Conservation (phyloP, 345 rosid genomes). For the Passiflora organensis region DNA sequence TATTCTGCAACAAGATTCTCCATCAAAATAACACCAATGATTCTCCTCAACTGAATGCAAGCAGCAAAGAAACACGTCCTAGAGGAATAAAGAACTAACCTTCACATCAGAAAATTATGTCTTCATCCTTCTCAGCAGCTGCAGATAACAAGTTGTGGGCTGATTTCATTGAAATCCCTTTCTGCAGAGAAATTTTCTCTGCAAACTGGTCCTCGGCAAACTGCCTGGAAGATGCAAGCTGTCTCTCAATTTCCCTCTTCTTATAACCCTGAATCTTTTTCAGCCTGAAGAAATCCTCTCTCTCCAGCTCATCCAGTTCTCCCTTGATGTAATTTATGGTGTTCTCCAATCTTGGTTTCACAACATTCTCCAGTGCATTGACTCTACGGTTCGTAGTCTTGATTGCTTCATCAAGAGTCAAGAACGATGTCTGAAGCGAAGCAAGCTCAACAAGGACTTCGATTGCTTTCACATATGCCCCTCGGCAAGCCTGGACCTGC, state of each 20-base stretch:
- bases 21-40: slow-evolving; percentile 8
- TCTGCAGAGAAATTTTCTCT: slow-evolving; percentile 63
- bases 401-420: slow-evolving; percentile 91
- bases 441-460: slow-evolving; percentile 94
- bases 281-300: slow-evolving; percentile 87
- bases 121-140: slow-evolving; percentile 66
- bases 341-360: slow-evolving; percentile 82
- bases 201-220: slow-evolving; percentile 69
- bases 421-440: slow-evolving; percentile 86
- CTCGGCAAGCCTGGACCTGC: slow-evolving; percentile 84
- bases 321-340: slow-evolving; percentile 79
- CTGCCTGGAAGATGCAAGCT: slow-evolving; percentile 38
- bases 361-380: slow-evolving; percentile 86
- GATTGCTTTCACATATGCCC: slow-evolving; percentile 78
- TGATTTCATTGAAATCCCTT: slow-evolving; percentile 55
- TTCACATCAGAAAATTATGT: slow-evolving; percentile 63
- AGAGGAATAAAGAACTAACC: slow-evolving; percentile 12
- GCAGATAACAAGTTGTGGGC: slow-evolving; percentile 58
- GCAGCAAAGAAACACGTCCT: slow-evolving; percentile 17
- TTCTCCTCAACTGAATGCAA: slow-evolving; percentile 6
- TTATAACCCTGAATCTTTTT: slow-evolving; percentile 87
- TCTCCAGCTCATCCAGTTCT: slow-evolving; percentile 90
- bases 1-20: slow-evolving; percentile 13
- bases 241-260: slow-evolving; percentile 69
- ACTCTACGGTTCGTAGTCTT: slow-evolving; percentile 94